Evolutionary conservation across 208 protist genomes (phyloP), one percentile per base, ranked within the genome.

Genomic region (Trypanosoma rangeli): DNA sequence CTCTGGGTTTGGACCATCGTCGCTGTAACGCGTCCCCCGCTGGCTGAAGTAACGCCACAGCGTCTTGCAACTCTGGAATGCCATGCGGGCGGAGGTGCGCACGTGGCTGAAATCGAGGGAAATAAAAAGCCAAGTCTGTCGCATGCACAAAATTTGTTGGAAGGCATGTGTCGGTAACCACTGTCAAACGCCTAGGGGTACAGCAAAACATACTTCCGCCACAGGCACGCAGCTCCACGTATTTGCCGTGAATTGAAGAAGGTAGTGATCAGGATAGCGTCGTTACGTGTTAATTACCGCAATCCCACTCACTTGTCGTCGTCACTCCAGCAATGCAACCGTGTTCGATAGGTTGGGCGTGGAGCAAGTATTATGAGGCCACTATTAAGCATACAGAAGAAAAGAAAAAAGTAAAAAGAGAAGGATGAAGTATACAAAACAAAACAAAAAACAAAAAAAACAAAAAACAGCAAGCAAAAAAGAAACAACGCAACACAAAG

Each of bases 91-190:
- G 64, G 33, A 93, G 59, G 79, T 95, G 90, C 5, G 77, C 80
- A 29, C 44, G 22, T 4, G 87, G 87, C 70, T 91, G 85, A 68
- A 95, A 94, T 56, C 90, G 81, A 1, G 90, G 87, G 59, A 83
- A 91, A 72, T 91, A 95, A 65, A 94, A 95, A 52, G 86, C 87
- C 69, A 94, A 54, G 59, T 95, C 90, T n/a, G 72, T 84, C 9
- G 86, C 73, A 35, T 84, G 77, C 50, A 82, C 57, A 68, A 94
- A 83, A 53, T 84, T 83, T 20, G 72, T 63, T 33, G 88, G 88
- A 13, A 83, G 75, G 58, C 82, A 83, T 26, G 89, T 91, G 26
- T 82, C 78, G 15, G 63, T 57, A 63, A 92, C 59, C 12, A 72
- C 59, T 8, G 73, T 74, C 15, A 79, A 71, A n/a, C 64, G 59